These are phyloP conservation scores for Trichosporon sp. DNA, from an alignment of 1,284 basidiomycete genomes.

Conservation along the genomic window DNA sequence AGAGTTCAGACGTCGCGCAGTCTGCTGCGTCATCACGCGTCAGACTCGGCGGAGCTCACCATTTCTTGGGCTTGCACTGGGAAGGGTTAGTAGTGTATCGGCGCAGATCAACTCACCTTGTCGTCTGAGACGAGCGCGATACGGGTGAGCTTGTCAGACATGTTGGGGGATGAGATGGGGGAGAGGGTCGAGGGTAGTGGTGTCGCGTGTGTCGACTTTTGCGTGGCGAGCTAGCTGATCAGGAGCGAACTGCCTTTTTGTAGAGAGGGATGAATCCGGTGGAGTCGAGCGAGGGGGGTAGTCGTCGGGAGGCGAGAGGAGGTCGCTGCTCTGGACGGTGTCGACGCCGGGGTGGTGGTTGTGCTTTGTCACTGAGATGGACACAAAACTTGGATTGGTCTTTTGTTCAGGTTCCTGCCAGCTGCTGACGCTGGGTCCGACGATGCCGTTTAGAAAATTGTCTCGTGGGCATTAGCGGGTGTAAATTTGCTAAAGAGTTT, in stretches of 20 bases:
- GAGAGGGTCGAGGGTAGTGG: not conserved
- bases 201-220: constrained; percentile 1
- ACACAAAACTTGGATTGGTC: constrained; percentile 14
- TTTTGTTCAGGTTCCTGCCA: not conserved
- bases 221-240: not conserved
- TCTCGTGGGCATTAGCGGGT: not conserved
- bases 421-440: too few species aligned
- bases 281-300: not conserved
- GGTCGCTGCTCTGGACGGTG: constrained; percentile 2
- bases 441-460: not conserved
- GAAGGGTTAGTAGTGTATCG: not conserved
- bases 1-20: not conserved
- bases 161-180: constrained; percentile 27
- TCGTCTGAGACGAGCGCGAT: constrained; percentile 92
- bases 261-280: not conserved
- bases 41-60: constrained; percentile 32
- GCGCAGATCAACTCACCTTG: constrained; percentile 56
- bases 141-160: constrained; percentile 84
- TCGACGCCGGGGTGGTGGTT: not conserved
- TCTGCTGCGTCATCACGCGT: not conserved
- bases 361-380: not conserved
- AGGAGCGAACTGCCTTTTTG: constrained; percentile 1
- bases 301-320: not conserved
- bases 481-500: not conserved
- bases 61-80: constrained; percentile 81